Evolutionary conservation across 2,329 filamentous ascomycete species (phyloP).

Genomic region (Coniochaeta ligniaria): DNA sequence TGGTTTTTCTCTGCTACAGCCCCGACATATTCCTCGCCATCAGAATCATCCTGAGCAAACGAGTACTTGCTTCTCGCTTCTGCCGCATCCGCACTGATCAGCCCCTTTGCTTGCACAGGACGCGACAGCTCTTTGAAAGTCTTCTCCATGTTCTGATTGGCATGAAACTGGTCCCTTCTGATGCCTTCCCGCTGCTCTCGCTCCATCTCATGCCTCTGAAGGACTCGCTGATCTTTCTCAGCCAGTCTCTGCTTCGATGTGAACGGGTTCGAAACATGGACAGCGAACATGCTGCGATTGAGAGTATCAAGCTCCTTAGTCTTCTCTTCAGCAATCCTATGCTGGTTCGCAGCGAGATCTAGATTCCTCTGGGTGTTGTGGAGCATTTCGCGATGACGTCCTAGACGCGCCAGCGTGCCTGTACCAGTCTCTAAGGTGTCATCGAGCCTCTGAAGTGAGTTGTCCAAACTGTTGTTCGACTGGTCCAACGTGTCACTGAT

Average conservation of each 20-base stretch:
- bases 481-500: constrained; percentile 71
- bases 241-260: constrained; percentile 59
- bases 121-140: constrained; percentile 21
- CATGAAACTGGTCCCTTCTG: constrained; percentile 39
- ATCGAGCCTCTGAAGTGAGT: constrained; percentile 59
- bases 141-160: constrained; percentile 24
- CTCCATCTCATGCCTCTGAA: constrained; percentile 62
- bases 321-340: constrained; percentile 69
- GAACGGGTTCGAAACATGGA: constrained; percentile 72
- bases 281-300: constrained; percentile 86
- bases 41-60: too few relatives aligned
- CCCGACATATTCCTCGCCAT: too few relatives aligned
- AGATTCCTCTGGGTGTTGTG: constrained; percentile 79
- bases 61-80: too few relatives aligned
- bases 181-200: constrained; percentile 59
- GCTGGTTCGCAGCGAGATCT: constrained; percentile 70
- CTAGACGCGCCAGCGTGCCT: constrained; percentile 65
- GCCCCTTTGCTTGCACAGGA: too few relatives aligned
- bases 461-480: constrained; percentile 58
- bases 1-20: too few relatives aligned
- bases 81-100: too few relatives aligned
- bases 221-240: constrained; percentile 59
- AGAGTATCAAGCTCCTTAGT: constrained; percentile 77
- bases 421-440: constrained; percentile 65
- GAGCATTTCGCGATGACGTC: constrained; percentile 71